phyloP scores from a whole-genome alignment of 2,329 filamentous ascomycete species.

The Nannizzia gypsea region DNA sequence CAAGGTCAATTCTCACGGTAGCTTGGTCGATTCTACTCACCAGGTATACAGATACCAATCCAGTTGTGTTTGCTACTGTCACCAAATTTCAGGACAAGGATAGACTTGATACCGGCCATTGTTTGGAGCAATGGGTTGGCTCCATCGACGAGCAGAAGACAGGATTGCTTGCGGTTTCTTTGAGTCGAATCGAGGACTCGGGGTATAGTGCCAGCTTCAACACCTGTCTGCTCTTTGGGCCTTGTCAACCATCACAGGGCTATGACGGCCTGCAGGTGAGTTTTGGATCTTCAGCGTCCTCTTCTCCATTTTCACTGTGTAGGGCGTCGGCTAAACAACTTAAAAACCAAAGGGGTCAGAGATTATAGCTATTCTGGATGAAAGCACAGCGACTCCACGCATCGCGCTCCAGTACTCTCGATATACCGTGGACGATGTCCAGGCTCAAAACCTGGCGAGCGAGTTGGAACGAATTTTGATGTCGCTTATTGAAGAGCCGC shows the following conservation, averaged over 20 bases:
- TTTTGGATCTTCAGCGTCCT: background rate
- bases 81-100: background rate
- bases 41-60: slow-evolving; percentile 1
- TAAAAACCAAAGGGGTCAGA: background rate
- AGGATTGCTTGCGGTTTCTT: background rate
- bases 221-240: background rate
- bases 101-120: background rate
- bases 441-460: background rate
- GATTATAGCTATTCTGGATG: background rate
- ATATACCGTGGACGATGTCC: background rate
- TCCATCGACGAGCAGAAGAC: background rate
- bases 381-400: background rate
- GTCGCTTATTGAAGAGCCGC: background rate
- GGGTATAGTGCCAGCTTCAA: background rate
- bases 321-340: background rate
- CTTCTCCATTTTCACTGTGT: background rate
- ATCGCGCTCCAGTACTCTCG: background rate
- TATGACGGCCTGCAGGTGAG: background rate
- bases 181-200: background rate
- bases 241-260: background rate
- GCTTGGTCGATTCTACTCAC: slow-evolving; percentile 9
- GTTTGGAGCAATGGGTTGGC: background rate
- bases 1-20: background rate
- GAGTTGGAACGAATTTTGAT: background rate
- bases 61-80: background rate